phyloP scores from a whole-genome alignment of 2,329 filamentous ascomycete species.

The Drechslera avenae region DNA sequence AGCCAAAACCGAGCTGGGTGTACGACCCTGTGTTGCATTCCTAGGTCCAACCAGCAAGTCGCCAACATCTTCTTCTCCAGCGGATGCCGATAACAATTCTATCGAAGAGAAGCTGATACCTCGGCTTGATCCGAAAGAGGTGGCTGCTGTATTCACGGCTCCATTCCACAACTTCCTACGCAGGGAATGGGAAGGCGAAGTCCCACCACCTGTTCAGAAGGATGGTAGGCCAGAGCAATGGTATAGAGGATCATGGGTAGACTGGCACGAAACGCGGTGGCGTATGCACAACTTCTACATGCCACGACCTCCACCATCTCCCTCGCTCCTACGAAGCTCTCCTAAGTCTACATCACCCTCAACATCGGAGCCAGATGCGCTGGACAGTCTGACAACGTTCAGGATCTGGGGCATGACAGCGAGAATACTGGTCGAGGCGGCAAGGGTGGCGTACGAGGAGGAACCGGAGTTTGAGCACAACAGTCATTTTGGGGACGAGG shows the following conservation, averaged over 20 bases:
- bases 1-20: constrained; percentile 57
- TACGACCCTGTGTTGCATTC: constrained; percentile 62
- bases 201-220: constrained; percentile 48
- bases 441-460: constrained; percentile 79
- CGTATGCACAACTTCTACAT: constrained; percentile 91
- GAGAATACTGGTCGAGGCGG: constrained; percentile 84
- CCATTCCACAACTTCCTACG: constrained; percentile 83
- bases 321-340: constrained; percentile 12
- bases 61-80: constrained; percentile 7
- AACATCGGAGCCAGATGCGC: constrained; percentile 46
- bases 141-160: constrained; percentile 90
- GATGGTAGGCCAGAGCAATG: constrained; percentile 63
- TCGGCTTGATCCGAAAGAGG: constrained; percentile 83
- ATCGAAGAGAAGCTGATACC: constrained; percentile 75
- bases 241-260: constrained; percentile 84
- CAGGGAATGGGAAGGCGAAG: constrained; percentile 54
- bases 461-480: constrained; percentile 84
- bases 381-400: constrained; percentile 64
- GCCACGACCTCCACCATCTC: constrained; percentile 52
- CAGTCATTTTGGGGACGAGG: constrained; percentile 68
- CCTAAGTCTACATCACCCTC: constrained; percentile 1
- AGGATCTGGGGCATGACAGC: constrained; percentile 96
- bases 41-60: constrained; percentile 54
- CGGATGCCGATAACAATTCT: constrained; percentile 9
- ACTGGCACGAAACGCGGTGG: constrained; percentile 81